A percentile compares a stretch with the other conserved stretches of the same genome.
phyloP scores from a whole-genome alignment of 2,329 filamentous ascomycete species.

The Lachnellula cervina region DNA sequence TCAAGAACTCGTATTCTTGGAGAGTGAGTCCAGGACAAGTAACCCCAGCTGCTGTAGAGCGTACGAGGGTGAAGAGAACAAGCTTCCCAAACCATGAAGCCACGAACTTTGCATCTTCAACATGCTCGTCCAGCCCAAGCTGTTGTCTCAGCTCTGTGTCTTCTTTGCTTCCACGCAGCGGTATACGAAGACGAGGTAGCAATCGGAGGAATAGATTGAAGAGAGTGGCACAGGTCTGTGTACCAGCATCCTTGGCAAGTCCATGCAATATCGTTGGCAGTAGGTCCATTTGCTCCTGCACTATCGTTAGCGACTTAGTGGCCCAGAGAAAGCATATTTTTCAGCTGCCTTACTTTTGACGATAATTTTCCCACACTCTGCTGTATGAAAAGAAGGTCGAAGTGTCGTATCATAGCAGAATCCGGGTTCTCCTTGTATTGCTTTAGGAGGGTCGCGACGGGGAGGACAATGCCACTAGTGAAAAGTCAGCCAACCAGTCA shows the following conservation, averaged over 20 bases:
- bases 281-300: constrained; percentile 62
- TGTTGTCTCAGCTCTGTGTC: constrained; percentile 62
- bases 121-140: constrained; percentile 58
- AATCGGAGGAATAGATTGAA: constrained; percentile 81
- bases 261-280: constrained; percentile 66
- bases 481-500: constrained; percentile 4
- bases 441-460: constrained; percentile 76
- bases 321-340: not conserved
- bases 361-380: constrained; percentile 67
- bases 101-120: constrained; percentile 67
- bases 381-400: constrained; percentile 85
- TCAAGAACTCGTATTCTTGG: constrained; percentile 66
- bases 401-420: constrained; percentile 73
- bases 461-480: constrained; percentile 59
- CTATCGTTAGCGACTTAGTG: constrained; percentile 21
- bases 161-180: constrained; percentile 72
- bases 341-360: constrained; percentile 35
- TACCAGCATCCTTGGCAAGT: constrained; percentile 55
- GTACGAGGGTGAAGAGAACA: constrained; percentile 58
- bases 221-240: constrained; percentile 55
- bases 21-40: constrained; percentile 53
- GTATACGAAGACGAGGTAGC: constrained; percentile 65
- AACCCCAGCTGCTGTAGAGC: constrained; percentile 28
- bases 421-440: constrained; percentile 76
- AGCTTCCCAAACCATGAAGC: constrained; percentile 73